These are phyloP conservation scores for Melampsora occidentalis DNA, from an alignment of 1,284 basidiomycete genomes.

Conservation along the genomic window DNA sequence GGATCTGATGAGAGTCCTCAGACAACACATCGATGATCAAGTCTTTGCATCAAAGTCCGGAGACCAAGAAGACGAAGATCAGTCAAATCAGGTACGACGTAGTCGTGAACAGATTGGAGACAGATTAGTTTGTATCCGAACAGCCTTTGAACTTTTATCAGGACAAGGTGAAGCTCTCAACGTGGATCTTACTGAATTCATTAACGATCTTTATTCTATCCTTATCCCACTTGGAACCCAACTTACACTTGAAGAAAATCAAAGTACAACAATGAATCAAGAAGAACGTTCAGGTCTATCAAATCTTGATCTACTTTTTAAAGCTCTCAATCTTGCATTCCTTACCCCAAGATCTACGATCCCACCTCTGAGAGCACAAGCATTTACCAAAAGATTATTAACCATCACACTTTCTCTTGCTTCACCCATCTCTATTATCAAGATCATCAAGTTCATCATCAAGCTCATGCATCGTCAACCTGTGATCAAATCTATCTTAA, in stretches of 20 bases:
- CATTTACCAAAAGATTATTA: conserved; percentile 86
- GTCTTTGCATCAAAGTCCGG: conserved; percentile 45
- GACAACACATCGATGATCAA: conserved; percentile 65
- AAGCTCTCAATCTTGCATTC: conserved; percentile 75
- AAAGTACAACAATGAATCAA: neutral
- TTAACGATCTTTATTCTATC: conserved; percentile 56
- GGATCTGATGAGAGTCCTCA: conserved; percentile 83
- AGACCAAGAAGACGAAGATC: conserved; percentile 47
- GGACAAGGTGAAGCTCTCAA: conserved; percentile 96
- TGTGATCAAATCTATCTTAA: conserved; percentile 73
- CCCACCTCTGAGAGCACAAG: conserved; percentile 76
- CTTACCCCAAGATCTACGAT: conserved; percentile 60
- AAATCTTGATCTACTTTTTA: conserved; percentile 72
- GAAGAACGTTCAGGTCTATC: conserved; percentile 1
- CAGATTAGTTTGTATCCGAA: conserved; percentile 81
- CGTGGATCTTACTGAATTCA: conserved; percentile 88
- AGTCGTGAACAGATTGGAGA: conserved; percentile 58
- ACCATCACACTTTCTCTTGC: conserved; percentile 77
- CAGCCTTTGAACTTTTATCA: conserved; percentile 90
- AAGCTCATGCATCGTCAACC: conserved; percentile 71
- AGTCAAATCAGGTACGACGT: conserved; percentile 51
- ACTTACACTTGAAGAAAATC: conserved; percentile 34
- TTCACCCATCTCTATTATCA: conserved; percentile 61
- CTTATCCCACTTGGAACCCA: conserved; percentile 32
- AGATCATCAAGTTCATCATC: conserved; percentile 69